A percentile compares a stretch with the other conserved stretches of the same genome.
Conservation (phyloP, 306 rosid genomes). For the Trifolium pratense region DNA sequence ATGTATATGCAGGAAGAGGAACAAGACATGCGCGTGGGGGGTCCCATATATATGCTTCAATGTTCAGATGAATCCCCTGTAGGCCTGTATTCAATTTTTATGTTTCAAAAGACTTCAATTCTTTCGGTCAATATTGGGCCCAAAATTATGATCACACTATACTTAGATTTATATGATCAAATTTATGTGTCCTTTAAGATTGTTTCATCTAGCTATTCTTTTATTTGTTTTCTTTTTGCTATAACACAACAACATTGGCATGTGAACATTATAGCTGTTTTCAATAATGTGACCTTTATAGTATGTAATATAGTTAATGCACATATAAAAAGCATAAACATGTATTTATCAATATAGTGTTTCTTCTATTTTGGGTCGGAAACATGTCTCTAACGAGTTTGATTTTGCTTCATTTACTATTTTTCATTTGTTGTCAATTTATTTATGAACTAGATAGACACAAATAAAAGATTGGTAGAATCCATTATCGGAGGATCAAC, state of each 20-base stretch:
- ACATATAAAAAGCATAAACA: slow-evolving; percentile 14
- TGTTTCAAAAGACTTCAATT: too few relatives aligned
- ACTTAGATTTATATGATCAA: neutral
- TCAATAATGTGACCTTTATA: slow-evolving; percentile 23
- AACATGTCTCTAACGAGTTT: too few relatives aligned
- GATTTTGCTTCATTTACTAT: too few relatives aligned
- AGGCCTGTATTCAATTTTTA: neutral
- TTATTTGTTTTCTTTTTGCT: neutral
- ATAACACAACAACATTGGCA: slow-evolving; percentile 15
- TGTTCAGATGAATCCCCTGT: neutral
- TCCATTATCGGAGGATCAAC: too few relatives aligned
- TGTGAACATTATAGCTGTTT: slow-evolving; percentile 5
- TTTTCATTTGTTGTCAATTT: too few relatives aligned
- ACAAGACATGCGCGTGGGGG: slow-evolving; percentile 7
- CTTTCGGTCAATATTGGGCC: too few relatives aligned
- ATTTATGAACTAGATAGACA: too few relatives aligned
- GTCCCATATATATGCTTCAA: slow-evolving; percentile 16
- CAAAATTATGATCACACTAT: too few relatives aligned
- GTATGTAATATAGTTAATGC: neutral
- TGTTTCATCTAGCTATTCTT: neutral
- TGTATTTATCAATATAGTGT: slow-evolving; percentile 24
- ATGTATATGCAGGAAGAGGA: neutral
- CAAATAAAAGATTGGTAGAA: too few relatives aligned
- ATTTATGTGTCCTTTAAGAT: neutral
- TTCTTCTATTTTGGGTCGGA: too few relatives aligned